Base-by-base conservation (phyloP, 345 rosid genomes). In the Eutrema heterophyllum region DNA sequence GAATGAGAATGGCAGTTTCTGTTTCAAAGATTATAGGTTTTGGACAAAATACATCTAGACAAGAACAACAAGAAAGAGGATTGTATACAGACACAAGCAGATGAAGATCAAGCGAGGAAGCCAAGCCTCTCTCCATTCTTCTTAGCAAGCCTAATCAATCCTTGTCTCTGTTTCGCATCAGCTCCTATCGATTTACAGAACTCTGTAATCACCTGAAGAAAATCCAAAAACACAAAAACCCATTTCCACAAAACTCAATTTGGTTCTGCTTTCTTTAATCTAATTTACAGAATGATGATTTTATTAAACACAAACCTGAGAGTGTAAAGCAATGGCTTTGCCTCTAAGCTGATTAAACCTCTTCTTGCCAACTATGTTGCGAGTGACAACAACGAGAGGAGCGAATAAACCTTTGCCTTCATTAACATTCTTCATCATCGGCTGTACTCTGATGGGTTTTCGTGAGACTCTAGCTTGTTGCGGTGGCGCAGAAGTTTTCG, bases 101-200 rank as follows among this genome's bases (percentile, higher is more conserved):
- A 10, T 26, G 24, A 26, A 26, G 7, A 13, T 81, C 81, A 95
- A 11, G 97, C 99, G 40, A 91, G 96, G 78, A 95, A 95, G 2
- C 99, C 99, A 62, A 95, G 97, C 69, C 79, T 87, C 46, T 95
- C 97, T 36, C 99, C 99, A 66, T 95, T 95, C 86, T 91, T 95
- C 87, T 91, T 95, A n/a, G 97, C 99, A 74, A 95, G 69, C 51
- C 99, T 86, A 41, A 95, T 95, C 64, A 95, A 80, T 15, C 99
- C 97, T 81, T 95, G 99, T 85, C 97, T 88, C 76, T 91, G 99
- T 73, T 95, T 95, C 0, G 88, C 81, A 84, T 95, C 99, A 5
- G 99, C 97, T 74, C 99, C 99, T 36, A 95, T 91, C 9, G 99
- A 83, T 83, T 86, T 95, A 86, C 97, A 95, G 81, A 95, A 95